Conservation (phyloP, 345 rosid species). For the Pugionium dolabratum region DNA sequence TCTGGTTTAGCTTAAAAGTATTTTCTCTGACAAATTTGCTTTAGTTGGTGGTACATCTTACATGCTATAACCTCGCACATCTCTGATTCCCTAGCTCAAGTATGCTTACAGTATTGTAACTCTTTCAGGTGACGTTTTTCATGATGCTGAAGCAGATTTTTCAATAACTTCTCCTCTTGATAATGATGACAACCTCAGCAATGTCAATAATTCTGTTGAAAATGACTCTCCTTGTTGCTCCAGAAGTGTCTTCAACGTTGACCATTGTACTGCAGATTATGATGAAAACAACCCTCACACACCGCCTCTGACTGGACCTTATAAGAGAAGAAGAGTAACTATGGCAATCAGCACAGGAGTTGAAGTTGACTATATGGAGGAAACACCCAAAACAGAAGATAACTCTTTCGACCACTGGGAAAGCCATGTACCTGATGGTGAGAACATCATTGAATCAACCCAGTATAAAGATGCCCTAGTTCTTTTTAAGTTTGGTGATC, state of each 20-base stretch:
- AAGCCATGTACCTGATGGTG: constrained; percentile 44
- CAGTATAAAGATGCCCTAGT: constrained; percentile 73
- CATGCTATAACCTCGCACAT: constrained; percentile 3
- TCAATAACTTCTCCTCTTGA: constrained; percentile 36
- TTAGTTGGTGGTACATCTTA: neutral
- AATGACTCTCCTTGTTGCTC: constrained; percentile 45
- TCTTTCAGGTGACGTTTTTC: constrained; percentile 73
- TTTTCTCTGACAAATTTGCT: neutral
- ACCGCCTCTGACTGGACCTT: constrained; percentile 72
- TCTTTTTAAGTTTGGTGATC: constrained; percentile 74
- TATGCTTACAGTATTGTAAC: constrained; percentile 21
- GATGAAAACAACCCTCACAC: constrained; percentile 53
- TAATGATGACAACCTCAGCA: constrained; percentile 41
- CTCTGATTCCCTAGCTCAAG: constrained; percentile 1
- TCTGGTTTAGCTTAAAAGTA: constrained; percentile 3
- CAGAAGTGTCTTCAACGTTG: constrained; percentile 44
- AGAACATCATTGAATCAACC: constrained; percentile 51
- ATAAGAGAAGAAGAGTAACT: constrained; percentile 75
- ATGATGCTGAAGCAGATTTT: constrained; percentile 75
- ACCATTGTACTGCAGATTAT: constrained; percentile 37
- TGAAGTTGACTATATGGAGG: constrained; percentile 70
- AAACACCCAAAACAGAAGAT: constrained; percentile 49
- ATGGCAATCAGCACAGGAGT: constrained; percentile 45
- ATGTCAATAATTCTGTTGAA: constrained; percentile 38
- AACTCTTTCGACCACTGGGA: constrained; percentile 46